phyloP scores from a whole-genome alignment of 2,329 filamentous ascomycete genomes.

The Talaromyces rugulosus region DNA sequence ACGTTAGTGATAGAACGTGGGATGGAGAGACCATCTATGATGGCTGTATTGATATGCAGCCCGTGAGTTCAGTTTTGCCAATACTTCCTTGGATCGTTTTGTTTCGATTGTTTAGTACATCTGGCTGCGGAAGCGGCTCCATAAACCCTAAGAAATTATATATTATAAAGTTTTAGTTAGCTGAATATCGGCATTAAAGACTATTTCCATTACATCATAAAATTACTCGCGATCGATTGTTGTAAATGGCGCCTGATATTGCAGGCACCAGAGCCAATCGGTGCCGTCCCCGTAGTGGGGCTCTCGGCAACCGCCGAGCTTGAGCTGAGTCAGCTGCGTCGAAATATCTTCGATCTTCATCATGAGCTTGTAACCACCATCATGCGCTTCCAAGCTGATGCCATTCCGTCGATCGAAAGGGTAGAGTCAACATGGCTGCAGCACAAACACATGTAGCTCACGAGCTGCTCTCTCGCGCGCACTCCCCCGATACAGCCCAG shows the following conservation, averaged over 20 bases:
- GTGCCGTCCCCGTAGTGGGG: neutral
- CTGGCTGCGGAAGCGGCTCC: too few species aligned
- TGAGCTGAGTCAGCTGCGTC: neutral
- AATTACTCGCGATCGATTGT: too few species aligned
- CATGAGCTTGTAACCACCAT: neutral
- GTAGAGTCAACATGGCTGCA: slow-evolving; percentile 6
- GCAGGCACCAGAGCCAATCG: neutral
- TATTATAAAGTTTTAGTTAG: neutral
- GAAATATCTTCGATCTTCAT: neutral
- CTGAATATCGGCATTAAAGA: too few species aligned
- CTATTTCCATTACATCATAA: too few species aligned
- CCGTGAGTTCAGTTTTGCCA: too few species aligned
- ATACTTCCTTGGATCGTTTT: too few species aligned
- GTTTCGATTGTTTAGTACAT: too few species aligned
- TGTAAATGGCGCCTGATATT: neutral
- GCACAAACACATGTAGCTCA: slow-evolving; percentile 47
- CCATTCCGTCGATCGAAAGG: too few species aligned
- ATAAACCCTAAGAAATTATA: neutral
- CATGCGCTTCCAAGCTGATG: neutral
- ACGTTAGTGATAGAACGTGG: too few species aligned
- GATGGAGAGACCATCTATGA: too few species aligned
- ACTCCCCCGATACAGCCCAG: slow-evolving; percentile 66
- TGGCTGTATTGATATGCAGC: too few species aligned
- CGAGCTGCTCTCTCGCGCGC: slow-evolving; percentile 69
- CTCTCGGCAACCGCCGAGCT: neutral